Evolutionary conservation across 148 eudicot genomes (phyloP), one percentile per base, ranked within the genome.

Genomic region (Diospyros kaki): DNA sequence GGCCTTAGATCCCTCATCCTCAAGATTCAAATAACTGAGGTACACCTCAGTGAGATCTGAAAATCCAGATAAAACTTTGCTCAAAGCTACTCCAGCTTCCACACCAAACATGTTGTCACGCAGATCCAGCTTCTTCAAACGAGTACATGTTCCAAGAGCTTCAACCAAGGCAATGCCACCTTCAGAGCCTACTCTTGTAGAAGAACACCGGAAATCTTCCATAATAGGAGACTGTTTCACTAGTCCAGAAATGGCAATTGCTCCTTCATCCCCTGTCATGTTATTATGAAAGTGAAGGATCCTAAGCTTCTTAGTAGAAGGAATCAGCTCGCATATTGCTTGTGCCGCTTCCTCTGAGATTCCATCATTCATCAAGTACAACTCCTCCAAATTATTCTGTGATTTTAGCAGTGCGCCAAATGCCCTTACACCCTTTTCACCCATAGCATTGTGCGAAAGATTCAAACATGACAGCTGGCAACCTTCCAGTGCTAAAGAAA

Each of bases 381-480:
- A 90, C 78, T 90, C 96, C 80, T 90, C 96, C 80, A 90, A 84
- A 74, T 81, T 82, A 66, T 78, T 41, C 64, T 87, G 96, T 6
- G 92, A 88, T 73, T 83, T 84, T 50, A 90, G 45, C 50, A 90
- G 90, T 7, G 79, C 75, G 41, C 72, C 89, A 79, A 90, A 90
- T 71, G 96, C 96, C 81, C 90, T 84, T 9, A 90, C 81, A 62
- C 96, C 96, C 83, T 90, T 90, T 73, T 90, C 96, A 48, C 96
- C 96, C 78, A 90, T 71, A 42, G 96, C 96, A 54, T 90, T 90
- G 73, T 90, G 72, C n/a, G 96, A 90, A 17, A 90, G 85, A 73
- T 90, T 75, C 65, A 90, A 80, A 74, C 76, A 85, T 79, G 75
- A 76, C 77, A 90, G 69, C 7, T 82, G 72, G 72, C 86, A 82